Conservation (phyloP, 1,139 yeast species). For the Blastobotrys capitulatus region DNA sequence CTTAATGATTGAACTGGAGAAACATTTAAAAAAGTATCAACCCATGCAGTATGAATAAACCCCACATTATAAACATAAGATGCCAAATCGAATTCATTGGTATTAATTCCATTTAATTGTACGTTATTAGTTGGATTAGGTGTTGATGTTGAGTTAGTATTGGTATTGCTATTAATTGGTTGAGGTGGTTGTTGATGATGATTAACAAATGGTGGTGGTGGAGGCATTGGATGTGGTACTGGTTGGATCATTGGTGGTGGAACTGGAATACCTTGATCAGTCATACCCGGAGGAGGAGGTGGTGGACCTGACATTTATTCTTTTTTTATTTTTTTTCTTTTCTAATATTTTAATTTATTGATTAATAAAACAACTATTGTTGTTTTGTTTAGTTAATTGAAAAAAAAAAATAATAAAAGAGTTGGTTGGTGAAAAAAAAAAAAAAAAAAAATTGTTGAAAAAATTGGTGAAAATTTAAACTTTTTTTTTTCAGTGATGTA, state of each 20-base stretch:
- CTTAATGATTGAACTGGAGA: conserved; percentile 29
- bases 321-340: not conserved
- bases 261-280: conserved; percentile 9
- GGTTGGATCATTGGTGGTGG: conserved; percentile 10
- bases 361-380: too few relatives aligned
- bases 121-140: not conserved
- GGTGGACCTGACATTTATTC: conserved; percentile 7
- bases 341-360: too few relatives aligned
- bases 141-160: not conserved
- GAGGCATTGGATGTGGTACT: conserved; percentile 9
- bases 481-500: too few relatives aligned
- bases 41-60: conserved; percentile 36
- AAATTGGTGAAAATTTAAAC: not conserved
- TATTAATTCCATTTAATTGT: not conserved
- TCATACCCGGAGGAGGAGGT: conserved; percentile 9
- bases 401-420: not conserved
- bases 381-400: too few relatives aligned
- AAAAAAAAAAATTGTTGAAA: not conserved
- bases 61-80: conserved; percentile 33
- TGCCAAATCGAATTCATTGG: conserved; percentile 21
- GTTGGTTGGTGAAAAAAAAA: not conserved
- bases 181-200: conserved; percentile 3
- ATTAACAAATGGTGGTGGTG: conserved; percentile 3
- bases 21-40: conserved; percentile 31
- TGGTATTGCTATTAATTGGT: not conserved